These are phyloP conservation scores for Geoglossum glabrum DNA, from an alignment of 495 filamentous ascomycete species.

Conservation along the genomic window DNA sequence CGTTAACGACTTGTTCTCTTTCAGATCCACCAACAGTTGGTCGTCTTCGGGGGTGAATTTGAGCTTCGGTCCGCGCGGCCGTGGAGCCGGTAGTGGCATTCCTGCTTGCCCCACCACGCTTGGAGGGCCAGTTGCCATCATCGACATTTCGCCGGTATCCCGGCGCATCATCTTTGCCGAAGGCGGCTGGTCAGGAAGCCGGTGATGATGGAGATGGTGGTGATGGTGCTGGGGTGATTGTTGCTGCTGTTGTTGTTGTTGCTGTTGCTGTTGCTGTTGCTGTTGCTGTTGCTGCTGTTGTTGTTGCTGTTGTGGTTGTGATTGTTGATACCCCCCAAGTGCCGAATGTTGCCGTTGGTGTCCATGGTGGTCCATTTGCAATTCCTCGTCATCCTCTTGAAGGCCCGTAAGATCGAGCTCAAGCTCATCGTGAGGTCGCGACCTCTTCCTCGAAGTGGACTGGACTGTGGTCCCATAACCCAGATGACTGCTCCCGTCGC, in stretches of 20 bases:
- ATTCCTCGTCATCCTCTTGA: slow-evolving; percentile 3
- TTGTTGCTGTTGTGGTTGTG: slow-evolving; percentile 5
- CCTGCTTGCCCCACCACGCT: slow-evolving; percentile 64
- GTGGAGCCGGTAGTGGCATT: slow-evolving; percentile 58
- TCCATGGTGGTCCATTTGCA: neutral
- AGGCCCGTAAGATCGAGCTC: slow-evolving; percentile 13
- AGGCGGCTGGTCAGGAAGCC: slow-evolving; percentile 42
- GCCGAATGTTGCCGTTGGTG: slow-evolving; percentile 1
- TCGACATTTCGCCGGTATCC: slow-evolving; percentile 23
- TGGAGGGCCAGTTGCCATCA: slow-evolving; percentile 29
- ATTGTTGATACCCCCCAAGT: neutral
- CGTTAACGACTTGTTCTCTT: slow-evolving; percentile 78
- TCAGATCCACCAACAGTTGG: slow-evolving; percentile 61
- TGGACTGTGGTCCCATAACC: neutral
- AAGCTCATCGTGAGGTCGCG: slow-evolving; percentile 5
- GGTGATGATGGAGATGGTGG: slow-evolving; percentile 40
- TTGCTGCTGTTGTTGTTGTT: too few relatives aligned
- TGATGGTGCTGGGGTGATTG: slow-evolving; percentile 27
- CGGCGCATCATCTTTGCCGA: slow-evolving; percentile 31
- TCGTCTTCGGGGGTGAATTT: slow-evolving; percentile 87
- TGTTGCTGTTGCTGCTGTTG: slow-evolving; percentile 8
- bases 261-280: slow-evolving; percentile 23
- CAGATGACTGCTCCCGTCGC: neutral
- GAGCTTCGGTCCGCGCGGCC: slow-evolving; percentile 64
- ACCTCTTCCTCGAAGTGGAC: neutral